Base-by-base conservation (phyloP, 148 eudicot species). In the Chenopodium quinoa region DNA sequence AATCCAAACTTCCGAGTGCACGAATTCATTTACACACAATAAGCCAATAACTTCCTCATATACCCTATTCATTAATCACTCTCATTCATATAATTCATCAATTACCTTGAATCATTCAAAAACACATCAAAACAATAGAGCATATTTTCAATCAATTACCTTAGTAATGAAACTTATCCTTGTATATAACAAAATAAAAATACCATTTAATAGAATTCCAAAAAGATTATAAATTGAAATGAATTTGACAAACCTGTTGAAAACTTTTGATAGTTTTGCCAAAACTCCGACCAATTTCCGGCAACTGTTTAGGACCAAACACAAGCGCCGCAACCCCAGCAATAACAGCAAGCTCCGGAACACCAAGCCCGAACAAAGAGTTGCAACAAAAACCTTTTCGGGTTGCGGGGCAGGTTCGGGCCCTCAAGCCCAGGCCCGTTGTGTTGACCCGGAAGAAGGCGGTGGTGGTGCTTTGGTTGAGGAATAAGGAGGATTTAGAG, bases 191-290 rank as follows among this genome's bases (percentile, higher is more conserved):
- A 71, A 1, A 71, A 71, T 10, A 47, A 63, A 63, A 20, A 4
- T 23, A 63, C 9, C n/a, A 63, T 3, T 63, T 5, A 13, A 27
- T 63, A 54, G 14, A 54, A 2, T 5, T 17, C 8, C 23, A n/a
- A 62, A 20, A 37, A 37, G 1, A 9, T 19, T 19, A 48, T 1
- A 46, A 32, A 2, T 13, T 7, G 48, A 67, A 71, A 34, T 4
- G 13, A 9, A 4, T 32, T 70, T 4, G 52, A 37, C 75, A 46
- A 48, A 95, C 98, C 98, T 95, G 93, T 78, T 95, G 98, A 77
- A 95, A 95, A 85, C 97, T 91, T 87, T 91, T 95, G 75, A 95
- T 89, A 3, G 98, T 93, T 89, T 93, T 93, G 71, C 98, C 98
- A 34, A 95, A 87, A 78, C 83, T 93, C 65, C 91, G 90, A 9